A percentile compares a stretch with the other conserved stretches of the same genome.
These are phyloP conservation scores for Neofusicoccum laricinum DNA, from an alignment of 2,329 filamentous ascomycete species.

Conservation along the genomic window DNA sequence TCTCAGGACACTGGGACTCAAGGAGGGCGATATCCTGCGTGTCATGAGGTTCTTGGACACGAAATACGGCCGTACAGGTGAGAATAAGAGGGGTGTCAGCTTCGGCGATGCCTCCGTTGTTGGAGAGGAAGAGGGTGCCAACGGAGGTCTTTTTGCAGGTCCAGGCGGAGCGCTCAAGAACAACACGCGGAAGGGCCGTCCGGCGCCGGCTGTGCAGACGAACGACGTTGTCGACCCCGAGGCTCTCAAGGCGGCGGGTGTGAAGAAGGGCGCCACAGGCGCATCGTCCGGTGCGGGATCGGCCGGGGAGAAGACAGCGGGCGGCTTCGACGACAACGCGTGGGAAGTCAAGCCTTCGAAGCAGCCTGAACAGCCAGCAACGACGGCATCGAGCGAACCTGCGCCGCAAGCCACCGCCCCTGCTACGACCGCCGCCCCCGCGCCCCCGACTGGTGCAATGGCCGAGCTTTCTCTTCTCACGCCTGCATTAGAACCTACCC, in stretches of 20 bases:
- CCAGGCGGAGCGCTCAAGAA: slow-evolving; percentile 88
- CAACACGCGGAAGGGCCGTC: slow-evolving; percentile 89
- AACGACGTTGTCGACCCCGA: slow-evolving; percentile 86
- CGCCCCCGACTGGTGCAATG: slow-evolving; percentile 61
- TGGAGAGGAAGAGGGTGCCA: slow-evolving; percentile 53
- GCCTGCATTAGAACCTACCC: slow-evolving; percentile 46
- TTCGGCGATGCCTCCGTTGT: slow-evolving; percentile 53
- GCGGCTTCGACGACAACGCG: slow-evolving; percentile 91
- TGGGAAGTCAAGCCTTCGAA: slow-evolving; percentile 91
- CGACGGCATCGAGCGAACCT: slow-evolving; percentile 23
- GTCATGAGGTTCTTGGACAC: slow-evolving; percentile 86
- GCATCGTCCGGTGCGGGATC: not conserved
- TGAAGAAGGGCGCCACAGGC: slow-evolving; percentile 19
- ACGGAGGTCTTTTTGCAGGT: slow-evolving; percentile 80
- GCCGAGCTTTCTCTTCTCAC: slow-evolving; percentile 65
- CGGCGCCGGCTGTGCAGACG: slow-evolving; percentile 79
- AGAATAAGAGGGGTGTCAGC: slow-evolving; percentile 54
- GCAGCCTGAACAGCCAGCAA: slow-evolving; percentile 42
- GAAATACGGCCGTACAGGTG: slow-evolving; percentile 66
- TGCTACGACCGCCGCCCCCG: slow-evolving; percentile 37
- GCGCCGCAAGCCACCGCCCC: slow-evolving; percentile 38
- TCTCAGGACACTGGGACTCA: slow-evolving; percentile 83
- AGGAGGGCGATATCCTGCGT: slow-evolving; percentile 94
- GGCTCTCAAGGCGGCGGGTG: slow-evolving; percentile 66
- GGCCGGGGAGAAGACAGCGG: slow-evolving; percentile 36